Evolutionary conservation across 179 eudicot species (phyloP), one percentile per base, ranked within the genome.

Genomic region (Sideroxylon spinosum): DNA sequence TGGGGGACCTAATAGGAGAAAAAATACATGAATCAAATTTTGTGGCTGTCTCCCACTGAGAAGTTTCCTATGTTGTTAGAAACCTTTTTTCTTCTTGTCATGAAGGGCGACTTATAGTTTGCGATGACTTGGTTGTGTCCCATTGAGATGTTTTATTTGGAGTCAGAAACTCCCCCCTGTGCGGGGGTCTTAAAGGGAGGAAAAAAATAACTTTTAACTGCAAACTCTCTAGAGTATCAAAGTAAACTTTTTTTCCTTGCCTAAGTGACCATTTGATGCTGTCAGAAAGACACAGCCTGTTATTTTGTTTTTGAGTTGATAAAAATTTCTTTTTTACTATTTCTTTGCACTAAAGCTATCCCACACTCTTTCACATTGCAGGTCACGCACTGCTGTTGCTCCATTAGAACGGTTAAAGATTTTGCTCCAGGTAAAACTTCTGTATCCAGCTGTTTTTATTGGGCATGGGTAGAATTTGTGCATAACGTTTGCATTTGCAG

Each of bases 321-420:
- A 37, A 37, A 37, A 37, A 1, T 37, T 37, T 37, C 44, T 37
- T 37, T 37, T 37, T 37, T 37, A 37, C 6, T 37, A 37, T 37
- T 37, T 37, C 44, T 37, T 37, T 37, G 44, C 44, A 37, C 44
- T 37, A 6, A 37, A 37, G 44, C 44, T 37, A 55, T 55, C 60
- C 14, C 60, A 55, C 60, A 16, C 19, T 4, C 14, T 17, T 55
- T 16, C 60, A 55, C 73, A 10, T 80, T 74, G 76, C 91, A 92
- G 97, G 86, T 92, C 97, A 12, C 89, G 97, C 6, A 92, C 97
- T 79, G 97, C 97, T 71, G 97, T 92, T 68, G 97, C 97, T 37
- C 97, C 97, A 26, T 74, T 92, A 78, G 97, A 92, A 80, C 89
- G 95, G 7, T 48, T 92, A 25, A 92, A 92, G 78, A 92, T 92